Base-by-base conservation (phyloP, 352 stramenopile genomes). In the Globisporangium spinosum region DNA sequence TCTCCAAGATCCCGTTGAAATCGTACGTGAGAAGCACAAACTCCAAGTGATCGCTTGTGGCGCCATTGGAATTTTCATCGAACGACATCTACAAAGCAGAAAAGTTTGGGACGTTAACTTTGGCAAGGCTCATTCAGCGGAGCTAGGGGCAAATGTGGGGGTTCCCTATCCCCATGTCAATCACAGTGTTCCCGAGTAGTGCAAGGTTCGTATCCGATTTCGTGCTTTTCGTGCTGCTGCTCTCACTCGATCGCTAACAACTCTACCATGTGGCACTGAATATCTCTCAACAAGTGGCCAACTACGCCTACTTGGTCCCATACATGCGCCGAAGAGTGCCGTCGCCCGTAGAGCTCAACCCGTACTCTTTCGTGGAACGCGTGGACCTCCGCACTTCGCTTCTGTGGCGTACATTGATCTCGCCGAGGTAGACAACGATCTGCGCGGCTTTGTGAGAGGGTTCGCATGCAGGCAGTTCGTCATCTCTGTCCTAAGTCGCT, bases 1-100 rank as follows among this genome's bases (percentile, higher is more conserved):
- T 79, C 13, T 92, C 75, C 27, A 98, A 91, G 22, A 83, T 92
- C 15, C 95, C 96, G 54, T 98, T 97, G 1, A 98, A 55, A 6
- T 83, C 70, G 67, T 97, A 98, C 53, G 83, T 86, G 17, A 80
- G 89, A 20, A 98, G 70, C 35, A 94, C 70, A 71, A 98, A 96
- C 56, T 85, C 72, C 43, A 98, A 65, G 40, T 85, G 80, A 58
- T 96, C 86, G 17, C 69, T 71, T 0, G 78, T 88, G 0, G 74
- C 76, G 2, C 71, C 47, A 34, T 89, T 76, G 20, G 67, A 65
- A 22, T 60, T 64, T 58, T 90, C 83, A 32, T 91, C 76, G 49
- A 93, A 97, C 3, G 89, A 91, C 78, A 98, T 92, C 81, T 95
- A 62, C 35, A 40, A 32, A 22, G 15, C 13, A 20, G 1, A 20